Evolutionary conservation across 2,329 filamentous ascomycete species (phyloP).

Genomic region (Albophoma yamanashiensis): DNA sequence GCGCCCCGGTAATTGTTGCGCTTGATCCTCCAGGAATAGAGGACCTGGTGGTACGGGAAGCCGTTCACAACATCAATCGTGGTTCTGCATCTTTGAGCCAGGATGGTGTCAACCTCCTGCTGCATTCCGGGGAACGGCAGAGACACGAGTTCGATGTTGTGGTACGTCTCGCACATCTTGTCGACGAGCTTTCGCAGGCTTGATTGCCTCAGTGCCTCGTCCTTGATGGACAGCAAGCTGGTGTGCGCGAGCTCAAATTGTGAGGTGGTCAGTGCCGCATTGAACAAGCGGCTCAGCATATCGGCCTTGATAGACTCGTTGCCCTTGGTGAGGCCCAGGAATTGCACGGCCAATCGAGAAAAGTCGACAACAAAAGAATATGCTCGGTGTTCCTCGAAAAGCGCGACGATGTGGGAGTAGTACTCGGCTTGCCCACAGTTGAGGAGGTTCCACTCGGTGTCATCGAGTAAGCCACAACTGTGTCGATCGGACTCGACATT

Average conservation of each 20-base stretch:
- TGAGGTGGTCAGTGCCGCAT: constrained; percentile 65
- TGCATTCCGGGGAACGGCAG: constrained; percentile 73
- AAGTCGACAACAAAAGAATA: constrained; percentile 81
- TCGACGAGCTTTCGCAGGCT: constrained; percentile 61
- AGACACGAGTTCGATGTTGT: constrained; percentile 56
- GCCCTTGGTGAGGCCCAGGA: constrained; percentile 23
- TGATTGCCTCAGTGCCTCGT: constrained; percentile 60
- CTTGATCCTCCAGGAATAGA: constrained; percentile 83
- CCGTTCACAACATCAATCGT: constrained; percentile 54
- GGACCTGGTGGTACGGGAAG: constrained; percentile 80
- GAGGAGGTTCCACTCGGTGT: constrained; percentile 59
- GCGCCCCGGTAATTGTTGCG: constrained; percentile 79
- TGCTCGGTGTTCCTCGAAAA: constrained; percentile 70
- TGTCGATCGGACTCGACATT: constrained; percentile 39
- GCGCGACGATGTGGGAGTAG: constrained; percentile 71
- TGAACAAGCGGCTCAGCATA: constrained; percentile 75
- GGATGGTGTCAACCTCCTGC: constrained; percentile 67
- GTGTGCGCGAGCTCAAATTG: constrained; percentile 78
- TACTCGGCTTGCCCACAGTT: constrained; percentile 72
- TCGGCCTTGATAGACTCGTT: constrained; percentile 46
- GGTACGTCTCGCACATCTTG: constrained; percentile 57
- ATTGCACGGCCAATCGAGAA: constrained; percentile 63
- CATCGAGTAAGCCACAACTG: constrained; percentile 59
- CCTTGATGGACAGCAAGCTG: constrained; percentile 61
- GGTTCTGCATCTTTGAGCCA: constrained; percentile 60